phyloP scores from a whole-genome alignment of 257 asterid genomes.

The Paraleonurus japonicus region DNA sequence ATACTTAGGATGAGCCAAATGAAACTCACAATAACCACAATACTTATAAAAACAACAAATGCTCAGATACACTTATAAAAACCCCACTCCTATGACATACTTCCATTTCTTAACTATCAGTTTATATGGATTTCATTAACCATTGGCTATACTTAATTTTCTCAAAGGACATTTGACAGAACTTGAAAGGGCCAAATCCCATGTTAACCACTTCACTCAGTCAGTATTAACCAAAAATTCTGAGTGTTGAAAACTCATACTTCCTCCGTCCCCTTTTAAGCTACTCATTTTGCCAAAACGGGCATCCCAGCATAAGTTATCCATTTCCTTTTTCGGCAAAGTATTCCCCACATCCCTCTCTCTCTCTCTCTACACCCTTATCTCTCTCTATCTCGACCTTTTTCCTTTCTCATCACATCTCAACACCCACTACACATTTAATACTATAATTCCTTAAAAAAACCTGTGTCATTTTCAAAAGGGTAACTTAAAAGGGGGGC shows the following conservation, averaged over 20 bases:
- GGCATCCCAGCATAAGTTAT: no score
- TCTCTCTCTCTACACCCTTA: no score
- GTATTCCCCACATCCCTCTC: no score
- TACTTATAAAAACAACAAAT: not conserved
- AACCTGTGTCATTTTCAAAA: no score
- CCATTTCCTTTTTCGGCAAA: no score
- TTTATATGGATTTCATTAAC: not conserved
- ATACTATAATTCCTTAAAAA: no score
- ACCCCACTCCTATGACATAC: not conserved
- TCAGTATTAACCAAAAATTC: not conserved
- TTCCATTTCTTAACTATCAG: not conserved
- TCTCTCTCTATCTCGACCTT: no score
- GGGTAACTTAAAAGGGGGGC: no score
- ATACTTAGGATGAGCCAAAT: not conserved
- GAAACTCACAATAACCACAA: not conserved
- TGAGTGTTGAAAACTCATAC: not conserved
- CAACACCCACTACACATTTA: no score
- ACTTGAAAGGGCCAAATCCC: conserved; percentile 10
- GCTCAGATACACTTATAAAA: not conserved
- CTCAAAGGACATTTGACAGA: not conserved
- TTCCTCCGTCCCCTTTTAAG: no score
- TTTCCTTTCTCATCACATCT: no score
- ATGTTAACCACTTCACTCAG: not conserved
- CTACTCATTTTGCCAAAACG: no score
- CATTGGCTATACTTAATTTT: not conserved